Evolutionary conservation across 2,329 filamentous ascomycete species (phyloP).

Genomic region (Hypoxylon sp.): DNA sequence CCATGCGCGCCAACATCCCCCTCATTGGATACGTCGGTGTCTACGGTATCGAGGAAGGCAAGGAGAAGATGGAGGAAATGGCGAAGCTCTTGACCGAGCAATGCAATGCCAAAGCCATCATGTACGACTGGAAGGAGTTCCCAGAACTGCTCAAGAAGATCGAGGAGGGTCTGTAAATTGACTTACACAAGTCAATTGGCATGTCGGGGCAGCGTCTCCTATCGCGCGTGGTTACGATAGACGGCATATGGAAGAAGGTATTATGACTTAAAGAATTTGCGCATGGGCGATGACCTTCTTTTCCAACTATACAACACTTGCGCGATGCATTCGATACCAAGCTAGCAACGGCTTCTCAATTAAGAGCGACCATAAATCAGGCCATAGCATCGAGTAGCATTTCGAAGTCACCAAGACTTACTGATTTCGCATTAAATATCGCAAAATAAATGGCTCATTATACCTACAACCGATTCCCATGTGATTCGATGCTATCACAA

Average conservation of each 20-base stretch:
- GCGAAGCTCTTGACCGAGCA: conserved; percentile 63
- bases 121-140: conserved; percentile 61
- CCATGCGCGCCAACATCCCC: conserved; percentile 76
- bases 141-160: conserved; percentile 54
- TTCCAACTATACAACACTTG: conserved; percentile 12
- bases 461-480: conserved; percentile 17
- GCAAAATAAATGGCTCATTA: conserved; percentile 37
- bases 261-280: conserved; percentile 19
- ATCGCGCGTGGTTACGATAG: conserved; percentile 7
- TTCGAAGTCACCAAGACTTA: conserved; percentile 8
- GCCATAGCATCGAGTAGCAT: conserved; percentile 20
- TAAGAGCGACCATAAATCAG: conserved; percentile 7
- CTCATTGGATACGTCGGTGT: conserved; percentile 79
- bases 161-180: conserved; percentile 52
- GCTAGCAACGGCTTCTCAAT: conserved; percentile 22
- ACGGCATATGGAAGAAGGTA: conserved; percentile 18
- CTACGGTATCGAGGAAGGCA: conserved; percentile 56
- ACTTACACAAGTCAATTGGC: conserved; percentile 3
- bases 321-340: conserved; percentile 13
- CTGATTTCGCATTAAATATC: conserved; percentile 29
- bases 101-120: conserved; percentile 64
- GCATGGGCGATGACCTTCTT: conserved; percentile 17
- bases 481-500: conserved; percentile 21
- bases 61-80: conserved; percentile 68
- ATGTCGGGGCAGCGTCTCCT: conserved; percentile 12